Conservation (phyloP, 768 basidiomycete genomes). For the Daedaleopsis sinensis region DNA sequence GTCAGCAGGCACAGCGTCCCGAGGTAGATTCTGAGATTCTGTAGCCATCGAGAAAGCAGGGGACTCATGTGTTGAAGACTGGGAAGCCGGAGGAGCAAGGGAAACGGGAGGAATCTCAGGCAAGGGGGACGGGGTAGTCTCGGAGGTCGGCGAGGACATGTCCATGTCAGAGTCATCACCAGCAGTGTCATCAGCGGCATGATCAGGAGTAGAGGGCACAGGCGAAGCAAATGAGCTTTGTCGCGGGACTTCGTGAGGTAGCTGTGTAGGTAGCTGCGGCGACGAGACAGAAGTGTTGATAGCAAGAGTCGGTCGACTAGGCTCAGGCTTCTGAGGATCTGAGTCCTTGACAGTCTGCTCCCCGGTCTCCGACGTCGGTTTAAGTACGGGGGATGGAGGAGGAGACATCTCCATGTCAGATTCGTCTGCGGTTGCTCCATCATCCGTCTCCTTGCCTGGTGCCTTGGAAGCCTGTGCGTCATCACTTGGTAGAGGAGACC, state of each 20-base stretch:
- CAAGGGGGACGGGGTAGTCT: neutral
- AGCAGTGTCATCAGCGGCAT: constrained; percentile 4
- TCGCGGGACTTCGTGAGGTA: constrained; percentile 1
- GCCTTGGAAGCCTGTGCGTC: neutral
- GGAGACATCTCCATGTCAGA: constrained; percentile 25
- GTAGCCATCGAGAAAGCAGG: neutral
- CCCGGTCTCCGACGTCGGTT: neutral
- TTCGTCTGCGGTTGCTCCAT: constrained; percentile 1
- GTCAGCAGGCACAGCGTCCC: neutral
- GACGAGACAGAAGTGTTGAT: constrained; percentile 14
- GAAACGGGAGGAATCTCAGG: neutral
- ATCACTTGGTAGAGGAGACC: neutral
- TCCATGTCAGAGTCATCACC: constrained; percentile 21
- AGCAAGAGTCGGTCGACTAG: constrained; percentile 7
- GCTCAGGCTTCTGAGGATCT: constrained; percentile 1
- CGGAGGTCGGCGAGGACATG: constrained; percentile 16
- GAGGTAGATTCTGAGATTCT: neutral
- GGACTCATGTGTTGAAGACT: neutral
- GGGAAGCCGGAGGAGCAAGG: neutral
- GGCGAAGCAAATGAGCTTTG: constrained; percentile 5
- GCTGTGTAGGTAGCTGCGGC: constrained; percentile 1
- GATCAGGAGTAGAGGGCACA: constrained; percentile 1
- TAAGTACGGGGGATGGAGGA: constrained; percentile 12
- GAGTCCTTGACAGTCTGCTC: neutral
- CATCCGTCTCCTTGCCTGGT: neutral